Conservation (phyloP, 768 basidiomycete genomes). For the Mycena kentingensis region DNA sequence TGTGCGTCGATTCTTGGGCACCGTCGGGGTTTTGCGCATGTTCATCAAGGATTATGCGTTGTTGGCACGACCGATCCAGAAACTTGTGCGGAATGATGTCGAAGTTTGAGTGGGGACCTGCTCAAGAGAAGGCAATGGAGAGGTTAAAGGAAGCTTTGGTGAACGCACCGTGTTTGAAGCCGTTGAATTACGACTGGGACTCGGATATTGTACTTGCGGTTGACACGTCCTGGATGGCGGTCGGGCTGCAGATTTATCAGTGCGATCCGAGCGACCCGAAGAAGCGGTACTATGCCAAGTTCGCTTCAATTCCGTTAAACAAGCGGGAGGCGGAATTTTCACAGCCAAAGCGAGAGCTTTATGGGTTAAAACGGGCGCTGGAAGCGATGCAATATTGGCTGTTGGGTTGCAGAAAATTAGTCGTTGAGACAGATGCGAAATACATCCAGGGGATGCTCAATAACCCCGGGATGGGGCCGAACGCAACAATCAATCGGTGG, state of each 20-base stretch:
- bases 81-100: not conserved
- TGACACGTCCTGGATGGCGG: slow-evolving; percentile 22
- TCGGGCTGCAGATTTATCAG: slow-evolving; percentile 6
- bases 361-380: no score
- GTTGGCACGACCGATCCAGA: no score
- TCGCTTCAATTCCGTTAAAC: no score
- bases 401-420: slow-evolving; percentile 14
- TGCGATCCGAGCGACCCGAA: no score
- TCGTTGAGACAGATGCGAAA: slow-evolving; percentile 21
- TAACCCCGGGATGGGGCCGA: slow-evolving; percentile 17
- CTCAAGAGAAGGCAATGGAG: slow-evolving; percentile 20
- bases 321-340: slow-evolving; percentile 9
- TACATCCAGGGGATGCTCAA: slow-evolving; percentile 14
- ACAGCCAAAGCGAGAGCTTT: slow-evolving; percentile 32
- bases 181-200: slow-evolving; percentile 37
- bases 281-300: no score
- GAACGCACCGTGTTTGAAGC: slow-evolving; percentile 15
- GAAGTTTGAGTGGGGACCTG: slow-evolving; percentile 26
- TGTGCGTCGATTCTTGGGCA: slow-evolving; percentile 33
- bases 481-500: slow-evolving; percentile 23
- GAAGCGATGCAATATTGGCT: slow-evolving; percentile 11
- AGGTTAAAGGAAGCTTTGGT: slow-evolving; percentile 17
- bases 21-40: slow-evolving; percentile 22
- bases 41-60: no score
- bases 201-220: slow-evolving; percentile 34